Evolutionary conservation across 768 basidiomycete genomes (phyloP), one percentile per base, ranked within the genome.

Genomic region (Boletellus emodensis): DNA sequence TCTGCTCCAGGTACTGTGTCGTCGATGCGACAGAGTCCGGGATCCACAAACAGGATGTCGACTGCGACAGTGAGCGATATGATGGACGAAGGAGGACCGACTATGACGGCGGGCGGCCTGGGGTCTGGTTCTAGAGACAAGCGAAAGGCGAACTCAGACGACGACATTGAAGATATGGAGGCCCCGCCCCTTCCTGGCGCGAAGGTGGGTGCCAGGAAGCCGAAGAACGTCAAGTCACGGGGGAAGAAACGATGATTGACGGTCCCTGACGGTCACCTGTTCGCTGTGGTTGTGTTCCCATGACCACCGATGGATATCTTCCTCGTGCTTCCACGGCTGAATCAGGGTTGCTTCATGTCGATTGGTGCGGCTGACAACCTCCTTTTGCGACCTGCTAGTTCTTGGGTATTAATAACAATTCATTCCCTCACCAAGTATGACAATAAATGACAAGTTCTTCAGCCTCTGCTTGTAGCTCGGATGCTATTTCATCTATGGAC

Each of bases 81-180:
- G 13, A 67, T 72, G 40, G 78, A 81, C 26, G 68, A 74, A 26
- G 78, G 76, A 43, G 70, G 32, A 30, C 8, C 30, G 30, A 10
- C 30, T 7, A 30, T 11, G 11, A 13, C 44, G 43, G 22, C 40
- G 13, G 14, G 30, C 11, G 30, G 9, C 30, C 30, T 36, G 22
- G 46, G 51, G 15, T 15, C 49, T 40, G 22, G 39, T 3, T 38
- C 33, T 32, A 40, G 52, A 15, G 41, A 14, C 11, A 89, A 87
- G 64, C 74, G 86, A 18, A 85, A 81, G 64, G 70, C 73, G 4
- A 48, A 54, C 20, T 76, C 76, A 46, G 82, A 83, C 41, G 80
- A 83, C 51, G 83, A 84, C 22, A 64, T 79, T 14, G 79, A 80
- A 49, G 74, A 79, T 49, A 59, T 80, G 3, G 77, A 80, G 35